Conservation (phyloP, 176 grass and related monocot species). For the Cymbopogon citratus region DNA sequence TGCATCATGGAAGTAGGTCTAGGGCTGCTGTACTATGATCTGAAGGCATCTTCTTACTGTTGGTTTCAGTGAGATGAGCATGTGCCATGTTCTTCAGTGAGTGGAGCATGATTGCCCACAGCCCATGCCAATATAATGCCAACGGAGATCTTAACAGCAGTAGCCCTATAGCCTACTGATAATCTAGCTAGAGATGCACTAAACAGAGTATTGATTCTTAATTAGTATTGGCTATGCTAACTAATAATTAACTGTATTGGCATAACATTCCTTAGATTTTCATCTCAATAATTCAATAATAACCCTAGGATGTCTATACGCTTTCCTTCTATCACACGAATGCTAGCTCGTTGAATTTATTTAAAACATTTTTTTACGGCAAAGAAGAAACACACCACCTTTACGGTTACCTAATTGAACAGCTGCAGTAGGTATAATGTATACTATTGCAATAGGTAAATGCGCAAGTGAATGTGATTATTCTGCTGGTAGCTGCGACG, state of each 20-base stretch:
- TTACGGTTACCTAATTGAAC: background rate
- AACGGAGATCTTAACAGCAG: background rate
- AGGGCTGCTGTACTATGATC: background rate
- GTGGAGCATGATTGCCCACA: slow-evolving; percentile 16
- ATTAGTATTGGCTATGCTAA: background rate
- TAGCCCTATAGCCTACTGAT: background rate
- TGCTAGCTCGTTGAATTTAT: background rate
- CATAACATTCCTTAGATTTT: slow-evolving; percentile 6
- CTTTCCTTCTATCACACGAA: background rate
- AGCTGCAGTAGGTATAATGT: background rate
- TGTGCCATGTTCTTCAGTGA: slow-evolving; percentile 33
- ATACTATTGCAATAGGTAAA: no score
- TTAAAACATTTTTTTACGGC: background rate
- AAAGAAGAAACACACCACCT: background rate
- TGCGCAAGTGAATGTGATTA: background rate
- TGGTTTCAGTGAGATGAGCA: slow-evolving; percentile 20
- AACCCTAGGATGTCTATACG: background rate
- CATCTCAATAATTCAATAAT: background rate
- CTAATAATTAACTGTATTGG: background rate
- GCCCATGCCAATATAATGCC: background rate
- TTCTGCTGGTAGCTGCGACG: background rate
- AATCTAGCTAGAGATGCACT: slow-evolving; percentile 12
- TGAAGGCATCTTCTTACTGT: slow-evolving; percentile 10
- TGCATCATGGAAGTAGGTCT: background rate
- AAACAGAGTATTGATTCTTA: background rate